Conservation (phyloP, 2,329 filamentous ascomycete genomes). For the Aspergillus sp. region DNA sequence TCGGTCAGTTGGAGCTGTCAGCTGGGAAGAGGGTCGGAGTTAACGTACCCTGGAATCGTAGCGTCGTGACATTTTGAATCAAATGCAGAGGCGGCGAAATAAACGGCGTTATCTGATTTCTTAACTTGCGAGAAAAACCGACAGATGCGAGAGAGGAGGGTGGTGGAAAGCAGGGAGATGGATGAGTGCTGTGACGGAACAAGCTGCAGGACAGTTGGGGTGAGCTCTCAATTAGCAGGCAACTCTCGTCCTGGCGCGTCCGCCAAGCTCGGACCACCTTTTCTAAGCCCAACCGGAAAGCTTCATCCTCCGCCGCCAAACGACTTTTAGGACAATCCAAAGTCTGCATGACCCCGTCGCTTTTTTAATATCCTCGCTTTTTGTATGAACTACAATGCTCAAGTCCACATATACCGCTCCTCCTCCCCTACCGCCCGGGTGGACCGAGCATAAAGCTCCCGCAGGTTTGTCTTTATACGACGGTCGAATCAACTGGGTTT, state of each 20-base stretch:
- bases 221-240: slow-evolving; percentile 40
- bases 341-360: not conserved
- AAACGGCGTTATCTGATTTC: slow-evolving; percentile 5
- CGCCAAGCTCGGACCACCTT: slow-evolving; percentile 41
- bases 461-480: slow-evolving; percentile 53
- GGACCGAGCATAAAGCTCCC: slow-evolving; percentile 92
- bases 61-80: slow-evolving; percentile 79
- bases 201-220: slow-evolving; percentile 26
- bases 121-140: not conserved
- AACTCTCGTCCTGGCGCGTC: slow-evolving; percentile 41
- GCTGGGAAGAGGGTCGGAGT: slow-evolving; percentile 19
- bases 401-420: slow-evolving; percentile 73
- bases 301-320: slow-evolving; percentile 5
- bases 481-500: slow-evolving; percentile 8
- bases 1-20: slow-evolving; percentile 35
- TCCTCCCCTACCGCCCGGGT: slow-evolving; percentile 71
- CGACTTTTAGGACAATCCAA: not conserved
- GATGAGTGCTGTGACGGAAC: slow-evolving; percentile 14
- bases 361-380: not conserved
- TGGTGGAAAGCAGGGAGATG: slow-evolving; percentile 6
- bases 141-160: slow-evolving; percentile 2
- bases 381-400: slow-evolving; percentile 55
- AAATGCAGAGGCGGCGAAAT: slow-evolving; percentile 12
- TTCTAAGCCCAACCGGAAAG: slow-evolving; percentile 18
- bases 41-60: slow-evolving; percentile 89